Conservation (phyloP, 2,329 filamentous ascomycete genomes). For the Blastomyces silverae region DNA sequence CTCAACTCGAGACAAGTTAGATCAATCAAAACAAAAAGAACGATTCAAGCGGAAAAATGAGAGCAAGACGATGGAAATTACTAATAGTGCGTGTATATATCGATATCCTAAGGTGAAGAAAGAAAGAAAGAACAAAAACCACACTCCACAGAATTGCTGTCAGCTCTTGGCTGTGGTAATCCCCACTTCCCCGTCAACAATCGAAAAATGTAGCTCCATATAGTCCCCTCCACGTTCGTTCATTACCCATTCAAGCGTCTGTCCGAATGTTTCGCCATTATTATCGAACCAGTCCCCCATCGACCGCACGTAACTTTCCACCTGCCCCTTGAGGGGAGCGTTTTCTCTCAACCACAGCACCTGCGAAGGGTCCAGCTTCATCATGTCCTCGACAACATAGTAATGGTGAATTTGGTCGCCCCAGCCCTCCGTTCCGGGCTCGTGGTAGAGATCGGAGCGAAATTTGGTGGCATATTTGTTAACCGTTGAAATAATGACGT, state of each 20-base stretch:
- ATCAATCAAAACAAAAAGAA: neutral
- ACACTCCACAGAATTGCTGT: neutral
- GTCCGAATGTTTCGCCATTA: constrained; percentile 56
- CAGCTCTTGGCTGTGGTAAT: constrained; percentile 23
- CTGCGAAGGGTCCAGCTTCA: constrained; percentile 57
- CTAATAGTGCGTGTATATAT: neutral
- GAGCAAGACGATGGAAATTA: neutral
- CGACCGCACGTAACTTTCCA: constrained; percentile 48
- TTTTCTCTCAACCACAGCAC: constrained; percentile 53
- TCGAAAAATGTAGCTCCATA: constrained; percentile 34
- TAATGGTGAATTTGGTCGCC: constrained; percentile 58
- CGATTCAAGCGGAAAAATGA: neutral
- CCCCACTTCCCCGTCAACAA: constrained; percentile 31
- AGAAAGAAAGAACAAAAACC: neutral
- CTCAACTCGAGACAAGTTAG: neutral
- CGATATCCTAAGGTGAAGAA: neutral
- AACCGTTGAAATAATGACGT: constrained; percentile 15
- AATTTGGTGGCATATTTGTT: constrained; percentile 44
- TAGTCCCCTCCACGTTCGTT: constrained; percentile 49
- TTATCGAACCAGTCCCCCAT: constrained; percentile 57
- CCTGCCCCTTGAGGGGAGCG: constrained; percentile 51
- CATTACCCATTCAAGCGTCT: constrained; percentile 53
- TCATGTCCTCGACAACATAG: constrained; percentile 58
- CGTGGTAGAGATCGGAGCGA: constrained; percentile 44
- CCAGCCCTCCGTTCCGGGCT: constrained; percentile 55